Evolutionary conservation across 2,329 filamentous ascomycete species (phyloP).

Genomic region (Stemphylium vesicarium): DNA sequence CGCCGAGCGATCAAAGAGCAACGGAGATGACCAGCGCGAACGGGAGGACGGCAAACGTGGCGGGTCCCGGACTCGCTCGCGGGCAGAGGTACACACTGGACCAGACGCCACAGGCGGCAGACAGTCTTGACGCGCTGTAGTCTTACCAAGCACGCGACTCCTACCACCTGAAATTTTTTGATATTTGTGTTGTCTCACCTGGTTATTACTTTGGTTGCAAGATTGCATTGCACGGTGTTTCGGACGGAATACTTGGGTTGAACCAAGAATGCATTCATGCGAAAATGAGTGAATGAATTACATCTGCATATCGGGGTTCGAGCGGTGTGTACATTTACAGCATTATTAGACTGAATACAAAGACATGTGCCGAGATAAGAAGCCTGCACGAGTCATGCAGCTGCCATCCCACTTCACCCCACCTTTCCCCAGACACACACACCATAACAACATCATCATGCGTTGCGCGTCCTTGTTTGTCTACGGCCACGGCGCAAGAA

Average conservation of each 20-base stretch:
- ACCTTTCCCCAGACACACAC: constrained; percentile 34
- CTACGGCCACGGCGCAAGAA: not conserved
- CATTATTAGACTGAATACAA: not conserved
- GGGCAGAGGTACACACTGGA: not conserved
- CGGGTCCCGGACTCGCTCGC: constrained; percentile 13
- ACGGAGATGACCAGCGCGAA: not conserved
- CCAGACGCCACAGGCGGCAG: not conserved
- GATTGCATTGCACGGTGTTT: constrained; percentile 13
- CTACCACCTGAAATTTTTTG: not conserved
- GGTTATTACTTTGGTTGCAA: not conserved
- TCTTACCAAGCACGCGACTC: no score
- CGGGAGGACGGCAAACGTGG: constrained; percentile 11
- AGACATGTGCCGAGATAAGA: not conserved
- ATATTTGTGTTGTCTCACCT: not conserved
- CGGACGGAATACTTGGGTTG: not conserved
- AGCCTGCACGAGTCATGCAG: constrained; percentile 32
- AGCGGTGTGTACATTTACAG: not conserved
- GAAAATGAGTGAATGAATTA: not conserved
- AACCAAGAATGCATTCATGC: not conserved
- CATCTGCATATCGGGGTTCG: not conserved
- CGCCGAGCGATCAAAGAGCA: not conserved
- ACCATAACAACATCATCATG: constrained; percentile 20
- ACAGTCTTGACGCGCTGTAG: not conserved
- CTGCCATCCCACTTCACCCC: constrained; percentile 45
- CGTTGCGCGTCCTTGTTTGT: not conserved